Base-by-base conservation (phyloP, 305 asterid species). In the Plantago rigida region DNA sequence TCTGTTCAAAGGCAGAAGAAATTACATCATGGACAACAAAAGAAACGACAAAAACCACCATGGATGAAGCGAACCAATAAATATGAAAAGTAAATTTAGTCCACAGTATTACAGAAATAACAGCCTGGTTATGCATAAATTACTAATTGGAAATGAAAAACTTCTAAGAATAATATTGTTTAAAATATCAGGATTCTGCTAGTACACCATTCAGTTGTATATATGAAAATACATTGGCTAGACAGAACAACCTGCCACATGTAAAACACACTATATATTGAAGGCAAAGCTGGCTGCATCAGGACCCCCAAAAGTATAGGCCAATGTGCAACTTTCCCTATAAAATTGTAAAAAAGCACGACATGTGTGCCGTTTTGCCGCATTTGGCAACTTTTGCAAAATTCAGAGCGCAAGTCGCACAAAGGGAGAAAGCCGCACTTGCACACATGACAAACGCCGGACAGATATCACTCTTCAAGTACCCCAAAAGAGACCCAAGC, bases 1-100 rank as follows among this genome's bases (percentile, higher is more conserved):
- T 68, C 96, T 92, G 94, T 59, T 46, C 42, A 56, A 66, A 69
- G 19, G 0, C 19, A 17, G 71, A 64, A 66, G 36, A 57, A 60
- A 39, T 51, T 48, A 47, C 11, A 67, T 19, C 26, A 51, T n/a
- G 1, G 3, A 24, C 15, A 11, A 9, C 39, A 51, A 3, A 51
- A 56, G 13, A 47, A 11, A 10, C 1, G 28, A 54, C 39, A 28
- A 34, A 52, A 66, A 47, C 65, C 67, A 39, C 42, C 24, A 17
- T 52, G 19, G 47, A 51, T 2, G 55, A 60, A 47, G 62, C 12
- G 36, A 69, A 51, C 17, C 56, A 48, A 22, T 17, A 53, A 58
- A 39, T n/a, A 15, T 3, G 47, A 63, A 51, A 28, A 36, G 58
- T 41, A 47, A 14, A 47, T 15, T 46, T 8, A 57, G 59, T 49